Conservation (phyloP, 352 stramenopile species). For the Peronospora belbahrii region DNA sequence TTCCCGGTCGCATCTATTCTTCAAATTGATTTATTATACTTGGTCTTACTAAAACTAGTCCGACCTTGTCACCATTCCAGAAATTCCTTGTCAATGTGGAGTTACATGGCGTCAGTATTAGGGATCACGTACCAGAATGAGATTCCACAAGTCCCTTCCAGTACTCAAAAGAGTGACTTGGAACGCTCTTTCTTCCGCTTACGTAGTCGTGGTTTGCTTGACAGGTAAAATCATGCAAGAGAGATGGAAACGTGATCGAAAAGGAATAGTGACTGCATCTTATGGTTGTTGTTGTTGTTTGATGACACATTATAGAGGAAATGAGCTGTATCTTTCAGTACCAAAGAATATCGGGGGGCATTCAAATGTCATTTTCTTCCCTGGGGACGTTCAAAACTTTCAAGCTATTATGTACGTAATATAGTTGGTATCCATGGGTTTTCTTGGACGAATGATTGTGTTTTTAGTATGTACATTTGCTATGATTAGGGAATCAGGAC, state of each 20-base stretch:
- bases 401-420: slow-evolving; percentile 33
- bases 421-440: neutral
- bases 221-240: slow-evolving; percentile 14
- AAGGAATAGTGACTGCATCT: too few species aligned
- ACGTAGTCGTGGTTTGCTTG: slow-evolving; percentile 23
- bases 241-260: too few species aligned
- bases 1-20: slow-evolving; percentile 4
- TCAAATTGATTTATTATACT: too few species aligned
- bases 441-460: neutral
- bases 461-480: neutral
- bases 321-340: slow-evolving; percentile 43
- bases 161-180: slow-evolving; percentile 14
- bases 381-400: slow-evolving; percentile 60
- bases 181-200: slow-evolving; percentile 21
- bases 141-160: slow-evolving; percentile 1
- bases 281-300: neutral
- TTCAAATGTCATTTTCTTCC: slow-evolving; percentile 63
- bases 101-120: slow-evolving; percentile 25
- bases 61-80: slow-evolving; percentile 5
- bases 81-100: slow-evolving; percentile 20
- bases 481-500: slow-evolving; percentile 19
- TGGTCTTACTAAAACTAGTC: slow-evolving; percentile 9
- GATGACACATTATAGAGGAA: slow-evolving; percentile 36
- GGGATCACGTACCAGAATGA: slow-evolving; percentile 12
- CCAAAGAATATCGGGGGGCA: slow-evolving; percentile 11